phyloP scores from a whole-genome alignment of 2,329 filamentous ascomycete species.

The Bipolaris zeicola region DNA sequence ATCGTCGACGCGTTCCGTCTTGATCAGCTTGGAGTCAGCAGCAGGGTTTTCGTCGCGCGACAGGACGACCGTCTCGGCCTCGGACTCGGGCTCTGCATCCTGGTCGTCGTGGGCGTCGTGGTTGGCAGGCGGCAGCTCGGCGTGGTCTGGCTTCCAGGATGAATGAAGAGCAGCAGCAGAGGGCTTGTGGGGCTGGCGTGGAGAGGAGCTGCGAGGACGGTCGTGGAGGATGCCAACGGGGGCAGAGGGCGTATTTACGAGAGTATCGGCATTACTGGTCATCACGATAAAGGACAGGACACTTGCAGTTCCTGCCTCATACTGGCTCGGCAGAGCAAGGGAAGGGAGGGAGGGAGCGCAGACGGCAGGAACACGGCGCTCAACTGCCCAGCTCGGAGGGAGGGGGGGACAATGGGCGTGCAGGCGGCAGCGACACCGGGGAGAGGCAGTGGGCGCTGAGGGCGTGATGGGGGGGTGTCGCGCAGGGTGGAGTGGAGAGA shows the following conservation, averaged over 20 bases:
- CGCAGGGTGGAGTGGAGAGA: slow-evolving; percentile 13
- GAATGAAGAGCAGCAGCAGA: not conserved
- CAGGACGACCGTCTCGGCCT: slow-evolving; percentile 58
- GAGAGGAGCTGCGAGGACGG: slow-evolving; percentile 18
- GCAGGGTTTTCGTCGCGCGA: slow-evolving; percentile 48
- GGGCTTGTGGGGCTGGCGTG: slow-evolving; percentile 21
- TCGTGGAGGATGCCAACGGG: slow-evolving; percentile 18
- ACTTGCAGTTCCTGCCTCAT: slow-evolving; percentile 48
- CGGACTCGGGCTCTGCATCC: slow-evolving; percentile 53
- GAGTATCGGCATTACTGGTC: slow-evolving; percentile 48
- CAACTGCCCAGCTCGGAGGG: slow-evolving; percentile 17
- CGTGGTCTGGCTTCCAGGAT: not conserved
- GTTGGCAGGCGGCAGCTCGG: not conserved
- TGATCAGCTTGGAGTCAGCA: slow-evolving; percentile 49
- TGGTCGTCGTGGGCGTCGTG: slow-evolving; percentile 37
- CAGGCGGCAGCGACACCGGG: slow-evolving; percentile 18
- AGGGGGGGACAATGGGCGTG: slow-evolving; percentile 1
- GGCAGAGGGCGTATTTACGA: slow-evolving; percentile 38
- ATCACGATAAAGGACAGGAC: slow-evolving; percentile 48
- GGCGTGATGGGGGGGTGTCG: slow-evolving; percentile 12
- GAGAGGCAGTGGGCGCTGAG: slow-evolving; percentile 18
- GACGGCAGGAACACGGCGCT: slow-evolving; percentile 31
- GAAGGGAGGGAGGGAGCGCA: slow-evolving; percentile 15
- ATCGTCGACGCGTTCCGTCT: slow-evolving; percentile 47
- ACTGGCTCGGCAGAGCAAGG: slow-evolving; percentile 40